Evolutionary conservation across 139 green algal species (phyloP).

Genomic region (Coelastrella sp.): DNA sequence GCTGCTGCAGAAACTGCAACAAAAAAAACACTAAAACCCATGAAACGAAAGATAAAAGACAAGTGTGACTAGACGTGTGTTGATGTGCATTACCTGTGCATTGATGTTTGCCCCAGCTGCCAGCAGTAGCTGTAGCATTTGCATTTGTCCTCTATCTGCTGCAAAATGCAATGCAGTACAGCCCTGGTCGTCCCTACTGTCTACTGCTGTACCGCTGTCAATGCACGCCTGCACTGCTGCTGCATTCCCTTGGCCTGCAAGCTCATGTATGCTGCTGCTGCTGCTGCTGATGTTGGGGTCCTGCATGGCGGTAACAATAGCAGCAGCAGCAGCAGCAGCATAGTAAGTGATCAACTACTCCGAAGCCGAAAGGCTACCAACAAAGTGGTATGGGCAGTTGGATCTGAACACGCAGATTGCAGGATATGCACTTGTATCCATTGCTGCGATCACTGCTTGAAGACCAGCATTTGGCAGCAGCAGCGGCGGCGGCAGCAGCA

Average conservation of each 20-base stretch:
- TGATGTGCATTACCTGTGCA: constrained; percentile 40
- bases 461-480: too few species aligned
- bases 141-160: constrained; percentile 67
- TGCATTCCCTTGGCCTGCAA: constrained; percentile 44
- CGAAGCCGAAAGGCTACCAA: too few species aligned
- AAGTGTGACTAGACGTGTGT: not conserved
- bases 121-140: constrained; percentile 63
- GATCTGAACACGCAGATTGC: too few species aligned
- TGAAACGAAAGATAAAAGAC: not conserved
- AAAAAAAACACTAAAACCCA: not conserved
- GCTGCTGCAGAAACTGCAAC: not conserved
- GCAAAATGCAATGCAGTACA: constrained; percentile 84
- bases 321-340: not conserved
- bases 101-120: constrained; percentile 74
- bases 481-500: too few species aligned
- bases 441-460: too few species aligned
- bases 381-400: too few species aligned
- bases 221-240: constrained; percentile 24
- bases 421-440: too few species aligned
- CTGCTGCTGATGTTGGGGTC: not conserved
- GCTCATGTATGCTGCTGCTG: constrained; percentile 8
- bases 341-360: too few species aligned
- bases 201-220: constrained; percentile 5
- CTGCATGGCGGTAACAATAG: not conserved
- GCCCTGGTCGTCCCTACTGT: constrained; percentile 42